Percentiles rank a stretch among this genome's conserved stretches.
These are phyloP conservation scores for Collybia sordida DNA, from an alignment of 768 basidiomycete genomes.

Conservation along the genomic window DNA sequence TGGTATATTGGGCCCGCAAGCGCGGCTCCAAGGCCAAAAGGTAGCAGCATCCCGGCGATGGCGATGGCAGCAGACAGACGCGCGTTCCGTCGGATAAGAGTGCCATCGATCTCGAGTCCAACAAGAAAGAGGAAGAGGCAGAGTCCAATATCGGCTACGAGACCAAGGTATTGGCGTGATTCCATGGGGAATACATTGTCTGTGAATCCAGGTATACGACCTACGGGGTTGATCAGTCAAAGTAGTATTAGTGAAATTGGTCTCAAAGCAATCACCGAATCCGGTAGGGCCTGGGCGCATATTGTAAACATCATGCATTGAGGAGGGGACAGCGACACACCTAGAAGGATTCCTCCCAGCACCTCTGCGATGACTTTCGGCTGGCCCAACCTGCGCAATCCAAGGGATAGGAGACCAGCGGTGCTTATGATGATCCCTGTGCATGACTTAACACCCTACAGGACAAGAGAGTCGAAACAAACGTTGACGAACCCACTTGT, in stretches of 20 bases:
- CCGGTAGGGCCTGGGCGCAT: slow-evolving; percentile 45
- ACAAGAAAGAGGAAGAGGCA: slow-evolving; percentile 90
- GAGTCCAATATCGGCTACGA: slow-evolving; percentile 89
- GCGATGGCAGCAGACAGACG: slow-evolving; percentile 69
- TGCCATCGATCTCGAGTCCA: slow-evolving; percentile 85
- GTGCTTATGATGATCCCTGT: slow-evolving; percentile 81
- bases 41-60: slow-evolving; percentile 79
- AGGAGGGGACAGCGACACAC: slow-evolving; percentile 30
- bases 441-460: neutral
- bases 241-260: neutral
- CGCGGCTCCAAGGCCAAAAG: slow-evolving; percentile 82
- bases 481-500: slow-evolving; percentile 57
- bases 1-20: slow-evolving; percentile 65
- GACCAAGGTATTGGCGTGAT: slow-evolving; percentile 75
- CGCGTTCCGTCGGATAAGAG: slow-evolving; percentile 75
- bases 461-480: slow-evolving; percentile 15
- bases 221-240: slow-evolving; percentile 21
- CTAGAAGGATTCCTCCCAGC: slow-evolving; percentile 86
- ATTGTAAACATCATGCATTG: slow-evolving; percentile 2
- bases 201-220: slow-evolving; percentile 88
- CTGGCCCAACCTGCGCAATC: slow-evolving; percentile 73
- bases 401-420: slow-evolving; percentile 73
- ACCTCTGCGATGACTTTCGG: slow-evolving; percentile 86
- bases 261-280: slow-evolving; percentile 29
- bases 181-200: slow-evolving; percentile 75